These are phyloP conservation scores for Talaromyces sp. DNA, from an alignment of 2,329 filamentous ascomycete genomes.

Conservation along the genomic window DNA sequence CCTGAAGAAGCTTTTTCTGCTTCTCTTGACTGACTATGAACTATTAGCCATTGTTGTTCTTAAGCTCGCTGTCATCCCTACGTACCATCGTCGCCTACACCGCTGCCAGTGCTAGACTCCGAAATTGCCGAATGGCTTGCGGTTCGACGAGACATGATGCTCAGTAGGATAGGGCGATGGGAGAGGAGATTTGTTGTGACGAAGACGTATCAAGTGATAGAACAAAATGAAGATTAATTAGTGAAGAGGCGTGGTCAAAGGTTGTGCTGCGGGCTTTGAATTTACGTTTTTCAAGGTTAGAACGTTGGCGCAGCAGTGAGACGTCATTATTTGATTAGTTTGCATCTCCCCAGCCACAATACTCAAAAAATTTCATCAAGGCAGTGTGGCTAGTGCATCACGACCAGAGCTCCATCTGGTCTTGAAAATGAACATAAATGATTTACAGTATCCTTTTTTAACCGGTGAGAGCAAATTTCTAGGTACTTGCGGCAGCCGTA, in stretches of 20 bases:
- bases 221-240: background rate
- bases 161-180: background rate
- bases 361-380: conserved; percentile 2
- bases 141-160: conserved; percentile 38
- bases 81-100: conserved; percentile 25
- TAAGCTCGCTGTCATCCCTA: conserved; percentile 14
- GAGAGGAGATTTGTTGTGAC: background rate
- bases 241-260: background rate
- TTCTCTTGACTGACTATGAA: conserved; percentile 40
- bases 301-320: conserved; percentile 14
- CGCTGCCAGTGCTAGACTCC: conserved; percentile 26
- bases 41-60: conserved; percentile 14
- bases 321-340: conserved; percentile 32
- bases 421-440: conserved; percentile 7
- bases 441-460: conserved; percentile 21
- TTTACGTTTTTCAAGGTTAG: conserved; percentile 7
- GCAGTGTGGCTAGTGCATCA: conserved; percentile 10
- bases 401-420: background rate
- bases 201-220: background rate
- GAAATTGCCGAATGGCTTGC: conserved; percentile 27
- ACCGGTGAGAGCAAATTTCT: conserved; percentile 29
- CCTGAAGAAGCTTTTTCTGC: conserved; percentile 45
- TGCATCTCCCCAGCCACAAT: conserved; percentile 14
- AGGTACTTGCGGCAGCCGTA: conserved; percentile 32
- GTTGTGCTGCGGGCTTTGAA: conserved; percentile 1